phyloP scores from a whole-genome alignment of 202 grass and related monocot genomes.

The Alloteropsis angusta region DNA sequence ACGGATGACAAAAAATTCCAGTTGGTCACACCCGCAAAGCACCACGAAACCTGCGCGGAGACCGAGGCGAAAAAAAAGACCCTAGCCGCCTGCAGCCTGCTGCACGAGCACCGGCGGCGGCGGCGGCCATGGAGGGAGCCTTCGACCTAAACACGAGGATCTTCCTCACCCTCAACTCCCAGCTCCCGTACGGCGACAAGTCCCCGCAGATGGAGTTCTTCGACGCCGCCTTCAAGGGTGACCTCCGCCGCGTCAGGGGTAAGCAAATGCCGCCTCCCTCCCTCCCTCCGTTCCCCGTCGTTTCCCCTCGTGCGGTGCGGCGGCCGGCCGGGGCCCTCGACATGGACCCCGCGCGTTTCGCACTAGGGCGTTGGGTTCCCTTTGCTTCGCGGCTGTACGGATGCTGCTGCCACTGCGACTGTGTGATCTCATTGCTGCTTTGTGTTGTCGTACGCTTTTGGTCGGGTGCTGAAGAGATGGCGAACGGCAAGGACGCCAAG shows the following conservation, averaged over 20 bases:
- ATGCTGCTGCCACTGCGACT: neutral
- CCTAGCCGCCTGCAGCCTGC: no score
- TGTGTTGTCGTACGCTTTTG: neutral
- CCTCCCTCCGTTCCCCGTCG: neutral
- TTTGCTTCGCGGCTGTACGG: neutral
- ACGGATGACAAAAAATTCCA: no score
- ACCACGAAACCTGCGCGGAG: no score
- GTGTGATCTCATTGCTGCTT: neutral
- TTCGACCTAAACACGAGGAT: constrained; percentile 10
- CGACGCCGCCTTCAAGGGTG: constrained; percentile 5
- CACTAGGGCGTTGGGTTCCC: neutral
- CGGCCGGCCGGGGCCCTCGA: neutral
- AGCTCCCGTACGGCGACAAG: neutral
- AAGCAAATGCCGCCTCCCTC: neutral
- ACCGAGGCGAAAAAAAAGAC: neutral
- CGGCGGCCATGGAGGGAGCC: constrained; percentile 1
- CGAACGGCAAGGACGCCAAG: constrained; percentile 14
- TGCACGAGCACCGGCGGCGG: neutral
- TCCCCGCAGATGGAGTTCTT: constrained; percentile 17
- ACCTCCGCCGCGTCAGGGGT: constrained; percentile 30
- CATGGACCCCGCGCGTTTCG: no score
- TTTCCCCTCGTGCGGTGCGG: no score
- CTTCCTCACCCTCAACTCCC: neutral
- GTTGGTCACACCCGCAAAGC: no score
- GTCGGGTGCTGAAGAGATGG: constrained; percentile 12